Conservation (phyloP, 2,329 filamentous ascomycete genomes). For the Lecanicillium sp. region DNA sequence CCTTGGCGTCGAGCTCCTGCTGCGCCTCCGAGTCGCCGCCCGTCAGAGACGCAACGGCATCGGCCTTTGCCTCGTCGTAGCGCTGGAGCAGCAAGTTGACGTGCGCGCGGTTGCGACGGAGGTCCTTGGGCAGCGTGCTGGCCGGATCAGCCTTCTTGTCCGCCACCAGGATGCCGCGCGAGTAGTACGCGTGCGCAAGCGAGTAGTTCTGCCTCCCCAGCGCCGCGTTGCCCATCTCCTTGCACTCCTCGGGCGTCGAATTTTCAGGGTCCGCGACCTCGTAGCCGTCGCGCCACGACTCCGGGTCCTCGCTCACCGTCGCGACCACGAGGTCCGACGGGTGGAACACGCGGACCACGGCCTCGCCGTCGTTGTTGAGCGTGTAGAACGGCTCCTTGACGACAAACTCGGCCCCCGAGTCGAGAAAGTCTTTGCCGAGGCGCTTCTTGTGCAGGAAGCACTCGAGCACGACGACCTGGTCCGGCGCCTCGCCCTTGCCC, state of each 20-base stretch:
- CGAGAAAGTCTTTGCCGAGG: slow-evolving; percentile 27
- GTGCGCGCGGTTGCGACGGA: slow-evolving; percentile 26
- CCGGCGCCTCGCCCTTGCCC: slow-evolving; percentile 20
- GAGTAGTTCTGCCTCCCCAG: slow-evolving; percentile 19
- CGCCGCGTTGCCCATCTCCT: slow-evolving; percentile 26
- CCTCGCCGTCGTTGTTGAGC: slow-evolving; percentile 32
- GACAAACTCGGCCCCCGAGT: slow-evolving; percentile 29
- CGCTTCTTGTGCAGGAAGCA: slow-evolving; percentile 29
- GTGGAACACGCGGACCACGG: slow-evolving; percentile 33
- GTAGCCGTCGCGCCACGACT: slow-evolving; percentile 17
- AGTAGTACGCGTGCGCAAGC: slow-evolving; percentile 22
- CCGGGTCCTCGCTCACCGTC: slow-evolving; percentile 13
- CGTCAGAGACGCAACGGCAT: slow-evolving; percentile 27
- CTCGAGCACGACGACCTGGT: slow-evolving; percentile 25
- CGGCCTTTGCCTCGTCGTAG: slow-evolving; percentile 25
- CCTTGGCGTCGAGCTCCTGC: slow-evolving; percentile 25
- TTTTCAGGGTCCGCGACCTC: neutral
- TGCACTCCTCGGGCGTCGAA: slow-evolving; percentile 19
- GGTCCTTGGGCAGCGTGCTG: slow-evolving; percentile 24
- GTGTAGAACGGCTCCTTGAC: slow-evolving; percentile 48
- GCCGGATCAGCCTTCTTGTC: neutral
- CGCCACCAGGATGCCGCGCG: slow-evolving; percentile 20
- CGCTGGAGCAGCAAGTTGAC: slow-evolving; percentile 27
- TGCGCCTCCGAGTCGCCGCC: slow-evolving; percentile 9
- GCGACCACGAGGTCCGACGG: slow-evolving; percentile 25